phyloP scores from a whole-genome alignment of 2,329 filamentous ascomycete species.

The Colletotrichum echinochloae region DNA sequence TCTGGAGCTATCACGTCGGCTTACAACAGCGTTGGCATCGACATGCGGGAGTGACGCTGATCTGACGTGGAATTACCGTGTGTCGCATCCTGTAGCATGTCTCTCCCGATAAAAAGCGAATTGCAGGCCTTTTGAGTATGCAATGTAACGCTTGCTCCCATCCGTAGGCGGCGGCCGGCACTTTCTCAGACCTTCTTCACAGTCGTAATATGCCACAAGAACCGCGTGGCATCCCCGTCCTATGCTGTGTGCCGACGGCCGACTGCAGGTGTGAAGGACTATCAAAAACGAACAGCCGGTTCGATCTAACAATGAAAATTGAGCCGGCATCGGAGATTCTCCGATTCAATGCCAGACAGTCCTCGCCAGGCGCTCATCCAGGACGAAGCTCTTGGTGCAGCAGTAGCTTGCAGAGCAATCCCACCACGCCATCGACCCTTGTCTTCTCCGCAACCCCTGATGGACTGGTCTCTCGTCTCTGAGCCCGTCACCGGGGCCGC shows the following conservation, averaged over 20 bases:
- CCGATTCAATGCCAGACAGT: neutral
- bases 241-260: slow-evolving; percentile 27
- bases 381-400: neutral
- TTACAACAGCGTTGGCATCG: neutral
- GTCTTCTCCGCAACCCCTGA: slow-evolving; percentile 42
- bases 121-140: slow-evolving; percentile 4
- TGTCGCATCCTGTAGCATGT: neutral
- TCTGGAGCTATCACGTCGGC: neutral
- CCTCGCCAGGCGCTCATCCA: neutral
- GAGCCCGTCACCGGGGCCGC: slow-evolving; percentile 44
- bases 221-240: neutral
- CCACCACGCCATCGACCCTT: neutral
- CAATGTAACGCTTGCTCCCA: neutral
- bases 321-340: slow-evolving; percentile 14
- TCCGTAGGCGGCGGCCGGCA: neutral
- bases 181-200: neutral
- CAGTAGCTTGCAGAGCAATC: neutral
- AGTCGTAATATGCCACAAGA: slow-evolving; percentile 2
- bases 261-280: slow-evolving; percentile 16
- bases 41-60: too few relatives aligned
- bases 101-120: neutral
- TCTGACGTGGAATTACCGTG: neutral
- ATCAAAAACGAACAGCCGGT: slow-evolving; percentile 20
- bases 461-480: slow-evolving; percentile 48
- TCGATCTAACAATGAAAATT: slow-evolving; percentile 17